Evolutionary conservation across 352 stramenopile genomes (phyloP), one percentile per base, ranked within the genome.

Genomic region (Globisporangium uncinulatum): DNA sequence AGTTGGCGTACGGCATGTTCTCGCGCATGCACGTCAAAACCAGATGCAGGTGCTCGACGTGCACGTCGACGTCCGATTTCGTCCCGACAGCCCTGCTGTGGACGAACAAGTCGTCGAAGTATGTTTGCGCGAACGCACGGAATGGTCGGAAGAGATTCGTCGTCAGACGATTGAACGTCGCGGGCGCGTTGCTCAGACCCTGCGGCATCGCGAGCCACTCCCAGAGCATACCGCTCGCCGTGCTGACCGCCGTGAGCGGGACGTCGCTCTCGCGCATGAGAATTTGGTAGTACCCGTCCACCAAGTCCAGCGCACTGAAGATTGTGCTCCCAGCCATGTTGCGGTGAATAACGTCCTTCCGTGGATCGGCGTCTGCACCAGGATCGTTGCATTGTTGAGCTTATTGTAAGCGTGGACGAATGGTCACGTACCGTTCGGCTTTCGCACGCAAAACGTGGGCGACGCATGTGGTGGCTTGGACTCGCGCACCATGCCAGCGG

Each of bases 401-500:
- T 69, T 76, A 52, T 74, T 74, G 50, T 61, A 72, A 0, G 59
- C 62, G 39, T 76, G 67, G n/a, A 79, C 59, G 41, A 75, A 71
- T 3, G 55, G 43, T 57, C 67, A 75, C 0, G 32, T 36, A 0
- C 57, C 51, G 1, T 31, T 72, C 1, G 66, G 44, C 48, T 71
- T 73, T 47, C 67, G 61, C 0, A 75, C 36, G 21, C 67, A 76
- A 43, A 73, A 70, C 0, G 57, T 76, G 0, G 50, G 57, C 15
- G 43, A 66, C 1, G 48, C 62, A 41, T 71, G 61, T 1, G 61
- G 63, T 0, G 65, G 74, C n/a, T 42, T 62, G 0, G 34, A 59
- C 24, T 67, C 65, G 0, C 55, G 64, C 8, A 72, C 62, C 19
- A 61, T 20, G 4, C 65, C 60, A 3, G 53, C 57, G 5, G 48